These are phyloP conservation scores for Scleromitrula shiraiana DNA, from an alignment of 2,329 filamentous ascomycete genomes.

Conservation along the genomic window DNA sequence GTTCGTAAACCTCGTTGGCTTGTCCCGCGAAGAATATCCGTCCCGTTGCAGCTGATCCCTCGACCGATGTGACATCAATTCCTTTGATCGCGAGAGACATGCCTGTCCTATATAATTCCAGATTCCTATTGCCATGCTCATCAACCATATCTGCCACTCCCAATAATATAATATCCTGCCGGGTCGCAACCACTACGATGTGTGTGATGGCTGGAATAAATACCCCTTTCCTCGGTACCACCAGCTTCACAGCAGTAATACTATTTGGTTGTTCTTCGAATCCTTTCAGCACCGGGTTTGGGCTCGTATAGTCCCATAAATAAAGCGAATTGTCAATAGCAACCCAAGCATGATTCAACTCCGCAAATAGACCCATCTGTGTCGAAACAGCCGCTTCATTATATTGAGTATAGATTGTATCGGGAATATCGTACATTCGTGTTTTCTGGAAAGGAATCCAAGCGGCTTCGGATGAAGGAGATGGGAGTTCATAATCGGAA, in stretches of 20 bases:
- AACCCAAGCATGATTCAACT: conserved; percentile 92
- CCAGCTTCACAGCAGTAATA: conserved; percentile 85
- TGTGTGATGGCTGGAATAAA: conserved; percentile 83
- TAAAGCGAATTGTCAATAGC: conserved; percentile 94
- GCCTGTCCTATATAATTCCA: conserved; percentile 80
- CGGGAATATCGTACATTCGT: conserved; percentile 82
- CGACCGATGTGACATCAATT: conserved; percentile 68
- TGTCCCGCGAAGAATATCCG: conserved; percentile 88
- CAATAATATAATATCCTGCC: conserved; percentile 76
- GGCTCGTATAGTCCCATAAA: conserved; percentile 93
- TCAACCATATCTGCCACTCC: conserved; percentile 65
- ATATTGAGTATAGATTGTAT: conserved; percentile 86
- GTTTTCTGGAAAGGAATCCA: conserved; percentile 88
- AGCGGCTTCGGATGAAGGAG: conserved; percentile 46
- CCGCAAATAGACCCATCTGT: conserved; percentile 91
- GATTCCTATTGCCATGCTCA: conserved; percentile 60
- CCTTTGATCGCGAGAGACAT: conserved; percentile 75
- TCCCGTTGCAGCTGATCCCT: conserved; percentile 67
- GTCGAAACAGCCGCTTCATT: conserved; percentile 81
- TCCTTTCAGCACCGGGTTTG: conserved; percentile 84
- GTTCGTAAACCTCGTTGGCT: conserved; percentile 84
- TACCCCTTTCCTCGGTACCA: conserved; percentile 76
- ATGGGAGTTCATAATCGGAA: conserved; percentile 79
- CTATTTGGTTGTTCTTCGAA: conserved; percentile 83
- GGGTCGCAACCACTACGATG: conserved; percentile 82